Base-by-base conservation (phyloP, 1,284 basidiomycete species). In the Exsudoporus floridanus region DNA sequence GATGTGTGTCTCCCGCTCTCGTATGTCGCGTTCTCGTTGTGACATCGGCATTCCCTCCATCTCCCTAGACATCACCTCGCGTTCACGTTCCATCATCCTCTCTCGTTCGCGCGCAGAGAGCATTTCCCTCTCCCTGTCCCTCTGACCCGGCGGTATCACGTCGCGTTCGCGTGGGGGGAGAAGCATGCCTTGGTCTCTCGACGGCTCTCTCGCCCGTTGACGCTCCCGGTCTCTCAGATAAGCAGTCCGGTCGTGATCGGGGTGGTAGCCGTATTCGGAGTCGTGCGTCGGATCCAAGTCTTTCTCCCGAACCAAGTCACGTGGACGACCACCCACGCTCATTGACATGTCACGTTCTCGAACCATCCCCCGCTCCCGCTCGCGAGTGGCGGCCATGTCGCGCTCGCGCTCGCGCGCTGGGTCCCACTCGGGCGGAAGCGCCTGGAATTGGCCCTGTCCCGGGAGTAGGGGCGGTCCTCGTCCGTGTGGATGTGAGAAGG, bases 391-490 rank as follows among this genome's bases (percentile, higher is more conserved):
- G 5, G 46, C 45, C 37, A 51, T 36, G 33, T 65, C 63, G 7
- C 64, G 57, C 2, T 64, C 64, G 0, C 62, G 60, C 1, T 62
- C 65, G 0, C 64, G 63, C 4, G 31, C 35, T 2, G 52, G 21
- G 19, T 67, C 69, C 57, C 69, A 67, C 13, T 67, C 69, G 1
- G 69, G 62, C 27, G 67, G 64, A 38, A 67, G 62, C 0, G 62
- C n/a, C 35, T 70, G 69, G 49, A 71, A 71, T 35, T 71, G 69
- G 25, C 65, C 57, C 37, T 71, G 66, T 7, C 69, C 69, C 0
- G 69, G 66, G 3, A 70, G 55, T 5, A 57, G 35, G 7, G 62
- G 39, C 6, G 54, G 60, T n/a, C 34, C 52, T 48, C 54, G 56
- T 41, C 59, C 53, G 42, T 60, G 65, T 27, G 60, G 25, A 43